Base-by-base conservation (phyloP, 768 basidiomycete species). In the Boletus reticulatus region DNA sequence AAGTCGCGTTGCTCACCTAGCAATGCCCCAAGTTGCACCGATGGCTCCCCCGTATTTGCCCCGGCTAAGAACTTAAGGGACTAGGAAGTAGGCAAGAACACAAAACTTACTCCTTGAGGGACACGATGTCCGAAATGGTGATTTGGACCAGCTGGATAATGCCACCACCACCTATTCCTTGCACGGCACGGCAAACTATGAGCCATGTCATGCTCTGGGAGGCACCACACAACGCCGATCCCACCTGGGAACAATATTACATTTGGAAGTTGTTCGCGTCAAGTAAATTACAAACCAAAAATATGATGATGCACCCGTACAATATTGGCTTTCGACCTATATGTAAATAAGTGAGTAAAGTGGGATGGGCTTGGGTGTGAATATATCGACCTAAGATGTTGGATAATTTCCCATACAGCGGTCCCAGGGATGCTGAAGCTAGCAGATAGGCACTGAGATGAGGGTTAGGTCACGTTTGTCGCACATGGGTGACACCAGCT, bases 341-440 rank as follows among this genome's bases (percentile, higher is more conserved):
- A n/a, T 70, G 37, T 14, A n/a, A 38, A 48, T 16, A 8, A 29
- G 14, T 54, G 31, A 53, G 42, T 10, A 24, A 20, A 32, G 43
- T 17, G 8, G 37, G 6, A 39, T 36, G 37, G 53, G 27, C 4
- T 11, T 42, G 4, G 37, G 48, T 13, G 34, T 13, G 34, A 14
- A 60, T 29, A 56, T 43, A 48, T 52, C 42, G 32, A 63, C 76
- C 77, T 27, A 75, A 19, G 14, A 80, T 72, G 47, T 78, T 70
- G 4, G 77, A 76, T 0, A 78, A 50, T 57, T 80, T 80, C n/a
- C 78, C 82, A 48, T 82, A 82, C 12, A 78, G 20, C 0, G 80
- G 78, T 2, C 73, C 68, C 16, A 79, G 62, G 2, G 76, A 62
- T 32, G 75, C 72, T 14, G 75, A 69, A 1, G 77, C 72, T n/a